Evolutionary conservation across 208 protist species (phyloP).

Genomic region (Acanthamoeba lenticulata): DNA sequence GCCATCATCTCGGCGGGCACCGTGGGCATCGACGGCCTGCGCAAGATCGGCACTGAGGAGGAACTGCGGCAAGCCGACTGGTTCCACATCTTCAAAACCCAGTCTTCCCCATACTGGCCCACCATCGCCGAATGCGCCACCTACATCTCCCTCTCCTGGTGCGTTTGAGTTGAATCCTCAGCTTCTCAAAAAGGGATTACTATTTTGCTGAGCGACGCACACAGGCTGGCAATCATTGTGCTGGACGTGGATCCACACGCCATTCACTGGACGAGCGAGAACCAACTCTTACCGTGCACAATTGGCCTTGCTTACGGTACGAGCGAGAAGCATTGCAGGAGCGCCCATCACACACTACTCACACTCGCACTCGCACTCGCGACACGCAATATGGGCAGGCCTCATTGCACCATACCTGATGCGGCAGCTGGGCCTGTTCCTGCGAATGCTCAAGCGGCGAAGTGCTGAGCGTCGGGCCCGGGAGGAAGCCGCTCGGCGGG

Average conservation of each 20-base stretch:
- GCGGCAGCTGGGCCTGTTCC: background rate
- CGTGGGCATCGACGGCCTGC: background rate
- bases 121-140: slow-evolving; percentile 16
- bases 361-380: background rate
- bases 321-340: background rate
- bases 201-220: background rate
- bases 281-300: background rate
- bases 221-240: slow-evolving; percentile 7
- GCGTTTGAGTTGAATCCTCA: background rate
- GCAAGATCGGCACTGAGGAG: slow-evolving; percentile 8
- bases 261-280: background rate
- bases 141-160: slow-evolving; percentile 20
- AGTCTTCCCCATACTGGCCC: background rate
- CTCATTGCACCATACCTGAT: background rate
- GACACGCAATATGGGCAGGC: background rate
- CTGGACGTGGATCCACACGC: background rate
- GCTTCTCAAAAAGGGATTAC: background rate
- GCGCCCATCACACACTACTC: background rate
- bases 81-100: slow-evolving; percentile 18
- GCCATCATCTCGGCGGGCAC: background rate
- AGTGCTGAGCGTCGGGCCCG: background rate
- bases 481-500: background rate
- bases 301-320: slow-evolving; percentile 2
- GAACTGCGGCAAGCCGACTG: slow-evolving; percentile 9
- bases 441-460: background rate